phyloP scores from a whole-genome alignment of 2,329 filamentous ascomycete species.

The Penicillium sp. region DNA sequence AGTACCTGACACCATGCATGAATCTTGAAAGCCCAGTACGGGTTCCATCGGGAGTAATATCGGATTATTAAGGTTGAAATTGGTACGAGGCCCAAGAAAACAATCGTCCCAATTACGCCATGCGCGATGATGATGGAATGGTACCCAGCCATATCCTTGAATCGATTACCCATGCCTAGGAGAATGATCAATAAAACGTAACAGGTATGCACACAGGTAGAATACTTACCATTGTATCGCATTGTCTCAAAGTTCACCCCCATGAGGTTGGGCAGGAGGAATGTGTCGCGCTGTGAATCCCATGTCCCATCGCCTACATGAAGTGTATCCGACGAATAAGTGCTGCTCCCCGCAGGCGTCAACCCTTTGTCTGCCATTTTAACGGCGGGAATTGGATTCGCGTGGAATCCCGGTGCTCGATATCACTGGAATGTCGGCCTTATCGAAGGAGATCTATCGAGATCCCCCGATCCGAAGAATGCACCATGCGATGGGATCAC shows the following conservation, averaged over 20 bases:
- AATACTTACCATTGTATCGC: constrained; percentile 56
- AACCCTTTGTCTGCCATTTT: constrained; percentile 40
- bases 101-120: constrained; percentile 55
- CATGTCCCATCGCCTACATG: constrained; percentile 63
- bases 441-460: constrained; percentile 40
- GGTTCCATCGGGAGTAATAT: constrained; percentile 53
- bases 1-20: constrained; percentile 61
- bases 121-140: constrained; percentile 55
- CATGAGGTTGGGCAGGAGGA: constrained; percentile 59
- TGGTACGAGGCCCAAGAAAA: constrained; percentile 57
- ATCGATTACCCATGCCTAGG: constrained; percentile 61
- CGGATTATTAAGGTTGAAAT: constrained; percentile 55
- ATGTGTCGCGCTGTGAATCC: constrained; percentile 57
- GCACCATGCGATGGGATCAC: constrained; percentile 37
- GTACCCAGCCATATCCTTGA: constrained; percentile 54
- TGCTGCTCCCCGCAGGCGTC: constrained; percentile 55
- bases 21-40: constrained; percentile 51
- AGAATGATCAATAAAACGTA: not conserved
- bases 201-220: not conserved
- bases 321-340: constrained; percentile 56
- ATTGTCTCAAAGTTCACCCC: constrained; percentile 62
- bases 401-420: constrained; percentile 21
- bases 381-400: constrained; percentile 4
- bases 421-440: constrained; percentile 34
- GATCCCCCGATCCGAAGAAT: constrained; percentile 42